Percentiles rank a stretch among this genome's conserved stretches.
Evolutionary conservation across 1,284 basidiomycete genomes (phyloP).

Genomic region (Blastosporella zonata): DNA sequence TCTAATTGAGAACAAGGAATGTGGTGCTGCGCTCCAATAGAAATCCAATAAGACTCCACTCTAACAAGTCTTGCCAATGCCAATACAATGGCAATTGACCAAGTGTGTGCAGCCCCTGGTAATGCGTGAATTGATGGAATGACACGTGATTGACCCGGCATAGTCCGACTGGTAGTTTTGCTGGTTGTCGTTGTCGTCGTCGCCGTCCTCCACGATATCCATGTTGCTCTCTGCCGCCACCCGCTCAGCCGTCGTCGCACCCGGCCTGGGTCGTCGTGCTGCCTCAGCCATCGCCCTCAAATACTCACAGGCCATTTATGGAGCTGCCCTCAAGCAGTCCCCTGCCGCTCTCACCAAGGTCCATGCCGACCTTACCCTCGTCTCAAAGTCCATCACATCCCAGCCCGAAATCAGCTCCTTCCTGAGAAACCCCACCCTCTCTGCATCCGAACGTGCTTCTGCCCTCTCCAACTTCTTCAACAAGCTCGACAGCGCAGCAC

Average conservation of each 20-base stretch:
- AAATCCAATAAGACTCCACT: not conserved
- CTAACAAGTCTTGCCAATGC: too few species aligned
- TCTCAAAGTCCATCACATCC: constrained; percentile 65
- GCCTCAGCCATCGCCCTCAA: constrained; percentile 79
- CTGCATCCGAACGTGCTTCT: constrained; percentile 68
- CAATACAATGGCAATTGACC: too few species aligned
- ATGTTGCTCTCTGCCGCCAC: constrained; percentile 47
- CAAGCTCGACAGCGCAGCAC: constrained; percentile 50
- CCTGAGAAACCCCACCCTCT: constrained; percentile 88
- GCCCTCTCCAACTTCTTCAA: constrained; percentile 71
- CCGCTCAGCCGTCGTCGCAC: constrained; percentile 40
- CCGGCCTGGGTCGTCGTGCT: constrained; percentile 58
- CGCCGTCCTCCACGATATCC: constrained; percentile 23
- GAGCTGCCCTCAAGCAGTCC: constrained; percentile 87
- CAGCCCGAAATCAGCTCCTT: constrained; percentile 67
- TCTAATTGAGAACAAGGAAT: constrained; percentile 21
- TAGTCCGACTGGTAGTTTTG: constrained; percentile 17
- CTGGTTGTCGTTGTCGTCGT: constrained; percentile 17
- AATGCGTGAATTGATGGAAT: not conserved
- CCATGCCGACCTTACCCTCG: constrained; percentile 73
- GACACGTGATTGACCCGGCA: constrained; percentile 19
- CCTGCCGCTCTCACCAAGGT: constrained; percentile 79
- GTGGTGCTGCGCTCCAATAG: too few species aligned
- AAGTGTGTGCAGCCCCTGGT: not conserved
- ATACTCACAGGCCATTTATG: constrained; percentile 94